Conservation (phyloP, 2,329 filamentous ascomycete species). For the Teratosphaeria destructans region DNA sequence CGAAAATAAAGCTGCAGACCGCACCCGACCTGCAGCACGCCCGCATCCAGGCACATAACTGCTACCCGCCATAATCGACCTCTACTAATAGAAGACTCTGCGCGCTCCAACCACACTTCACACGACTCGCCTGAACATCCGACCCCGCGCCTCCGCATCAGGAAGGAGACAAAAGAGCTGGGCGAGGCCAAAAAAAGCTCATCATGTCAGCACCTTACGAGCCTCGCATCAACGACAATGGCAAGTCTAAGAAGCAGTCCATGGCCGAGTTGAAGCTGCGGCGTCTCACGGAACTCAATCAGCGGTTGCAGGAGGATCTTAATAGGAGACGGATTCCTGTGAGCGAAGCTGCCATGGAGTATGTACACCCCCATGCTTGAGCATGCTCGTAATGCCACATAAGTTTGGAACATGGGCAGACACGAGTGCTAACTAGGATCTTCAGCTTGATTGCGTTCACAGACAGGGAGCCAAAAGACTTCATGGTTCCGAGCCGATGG, state of each 20-base stretch:
- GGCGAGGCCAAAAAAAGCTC: slow-evolving; percentile 1
- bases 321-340: slow-evolving; percentile 93
- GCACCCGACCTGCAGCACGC: background rate
- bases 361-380: slow-evolving; percentile 14
- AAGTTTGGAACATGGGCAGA: background rate
- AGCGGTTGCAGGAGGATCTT: slow-evolving; percentile 86
- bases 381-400: background rate
- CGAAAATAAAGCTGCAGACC: background rate
- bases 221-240: slow-evolving; percentile 53
- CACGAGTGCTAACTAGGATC: slow-evolving; percentile 5
- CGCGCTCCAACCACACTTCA: background rate
- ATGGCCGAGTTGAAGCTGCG: slow-evolving; percentile 98
- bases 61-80: background rate
- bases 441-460: slow-evolving; percentile 92
- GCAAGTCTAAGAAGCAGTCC: slow-evolving; percentile 92
- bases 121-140: background rate
- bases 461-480: slow-evolving; percentile 87
- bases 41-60: background rate
- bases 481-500: slow-evolving; percentile 98
- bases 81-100: background rate
- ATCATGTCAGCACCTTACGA: slow-evolving; percentile 55
- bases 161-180: slow-evolving; percentile 1
- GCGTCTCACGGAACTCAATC: slow-evolving; percentile 92
- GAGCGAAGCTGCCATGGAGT: slow-evolving; percentile 68
- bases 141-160: slow-evolving; percentile 7